Evolutionary conservation across 345 rosid species (phyloP), one percentile per base, ranked within the genome.

Genomic region (Melastoma malabathricum): DNA sequence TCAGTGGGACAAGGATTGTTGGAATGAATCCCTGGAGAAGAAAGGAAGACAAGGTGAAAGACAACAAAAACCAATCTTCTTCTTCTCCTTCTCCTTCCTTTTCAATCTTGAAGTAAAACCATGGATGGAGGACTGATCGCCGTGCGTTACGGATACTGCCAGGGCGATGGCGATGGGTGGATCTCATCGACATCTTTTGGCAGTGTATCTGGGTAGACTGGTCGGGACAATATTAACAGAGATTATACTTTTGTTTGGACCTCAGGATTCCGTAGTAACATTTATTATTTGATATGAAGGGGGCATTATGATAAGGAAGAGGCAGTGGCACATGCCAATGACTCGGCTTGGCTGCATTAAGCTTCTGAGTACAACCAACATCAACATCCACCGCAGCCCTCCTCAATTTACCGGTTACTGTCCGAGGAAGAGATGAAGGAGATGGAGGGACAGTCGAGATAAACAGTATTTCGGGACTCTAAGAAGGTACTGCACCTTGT

Each of bases 331-430:
- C 98, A 73, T 72, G 89, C 96, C 12, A 84, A 87, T 65, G 98
- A 92, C n/a, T n/a, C n/a, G n/a, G n/a, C 75, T 72, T 92, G 68
- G 96, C 98, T 6, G 98, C 98, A 66, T 65, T 92, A 59, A 92
- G 84, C 63, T 92, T 82, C 25, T 92, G 98, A 96, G 96, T 96
- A 50, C 84, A 46, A 10, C n/a, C n/a, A n/a, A n/a, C n/a, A n/a
- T n/a, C n/a, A n/a, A n/a, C n/a, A n/a, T n/a, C n/a, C n/a, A n/a
- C n/a, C n/a, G 86, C 84, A 13, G 82, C 96, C 27, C 77, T 78
- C 57, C 93, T 92, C 53, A 92, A 92, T 66, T 84, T 84, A n/a
- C n/a, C n/a, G n/a, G n/a, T n/a, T n/a, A n/a, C n/a, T n/a, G 16
- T 92, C 87, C 46, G 59, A 74, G 65, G 75, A 69, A 56, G 86